phyloP scores from a whole-genome alignment of 495 filamentous ascomycete species.

The Trichoderma asperelloides region DNA sequence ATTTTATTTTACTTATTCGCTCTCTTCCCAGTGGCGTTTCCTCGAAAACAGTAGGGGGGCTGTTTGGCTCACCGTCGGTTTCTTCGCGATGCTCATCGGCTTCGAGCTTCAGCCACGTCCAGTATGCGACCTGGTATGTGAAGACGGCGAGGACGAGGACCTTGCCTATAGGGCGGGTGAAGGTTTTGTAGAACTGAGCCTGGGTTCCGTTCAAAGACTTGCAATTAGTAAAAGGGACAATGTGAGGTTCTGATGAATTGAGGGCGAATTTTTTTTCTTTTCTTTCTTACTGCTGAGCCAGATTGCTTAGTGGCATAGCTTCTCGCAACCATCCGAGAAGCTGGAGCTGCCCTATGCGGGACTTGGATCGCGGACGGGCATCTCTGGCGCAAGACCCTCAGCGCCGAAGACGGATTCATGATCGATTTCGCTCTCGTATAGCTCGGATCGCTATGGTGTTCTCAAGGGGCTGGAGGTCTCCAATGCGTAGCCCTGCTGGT shows the following conservation, averaged over 20 bases:
- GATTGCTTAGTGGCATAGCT: background rate
- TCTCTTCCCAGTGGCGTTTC: background rate
- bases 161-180: conserved; percentile 72
- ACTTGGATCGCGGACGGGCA: background rate
- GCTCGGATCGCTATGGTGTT: background rate
- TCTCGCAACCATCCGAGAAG: background rate
- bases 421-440: background rate
- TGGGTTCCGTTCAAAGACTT: conserved; percentile 20
- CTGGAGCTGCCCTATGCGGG: background rate
- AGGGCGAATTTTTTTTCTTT: background rate
- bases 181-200: conserved; percentile 69
- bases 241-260: background rate
- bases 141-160: conserved; percentile 78
- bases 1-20: too few species aligned
- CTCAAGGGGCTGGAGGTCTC: background rate
- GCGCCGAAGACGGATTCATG: background rate
- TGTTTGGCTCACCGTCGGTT: conserved; percentile 34
- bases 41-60: background rate
- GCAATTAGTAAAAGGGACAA: background rate
- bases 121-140: conserved; percentile 81
- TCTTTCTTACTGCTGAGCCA: background rate
- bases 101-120: conserved; percentile 82
- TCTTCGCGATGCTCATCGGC: conserved; percentile 58
- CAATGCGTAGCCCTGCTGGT: background rate
- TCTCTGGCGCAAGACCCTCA: background rate